Conservation (phyloP, 345 rosid species). For the Adansonia digitata region DNA sequence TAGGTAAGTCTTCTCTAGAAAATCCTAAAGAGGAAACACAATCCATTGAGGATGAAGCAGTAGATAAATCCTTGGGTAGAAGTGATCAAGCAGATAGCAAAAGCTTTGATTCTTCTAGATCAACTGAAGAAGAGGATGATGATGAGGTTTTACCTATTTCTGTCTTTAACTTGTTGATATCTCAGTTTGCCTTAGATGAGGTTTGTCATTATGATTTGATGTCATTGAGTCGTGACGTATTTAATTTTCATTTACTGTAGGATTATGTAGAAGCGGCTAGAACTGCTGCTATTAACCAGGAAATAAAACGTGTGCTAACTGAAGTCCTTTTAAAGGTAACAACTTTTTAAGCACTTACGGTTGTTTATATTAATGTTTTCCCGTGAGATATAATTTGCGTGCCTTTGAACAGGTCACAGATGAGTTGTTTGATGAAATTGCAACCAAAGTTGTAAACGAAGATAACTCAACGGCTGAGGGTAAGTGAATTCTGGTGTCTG, state of each 20-base stretch:
- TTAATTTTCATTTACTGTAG: constrained; percentile 39
- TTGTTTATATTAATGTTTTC: constrained; percentile 20
- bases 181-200: constrained; percentile 8
- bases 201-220: constrained; percentile 9
- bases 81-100: constrained; percentile 54
- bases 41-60: constrained; percentile 54
- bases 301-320: constrained; percentile 86
- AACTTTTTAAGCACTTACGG: constrained; percentile 18
- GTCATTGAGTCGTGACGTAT: neutral
- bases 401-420: constrained; percentile 74
- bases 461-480: constrained; percentile 60
- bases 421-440: constrained; percentile 94
- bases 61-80: constrained; percentile 43
- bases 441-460: constrained; percentile 77
- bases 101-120: constrained; percentile 69
- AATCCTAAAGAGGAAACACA: constrained; percentile 50
- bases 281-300: constrained; percentile 72
- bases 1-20: constrained; percentile 58
- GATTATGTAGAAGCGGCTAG: constrained; percentile 63
- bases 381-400: constrained; percentile 14
- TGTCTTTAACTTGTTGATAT: constrained; percentile 8
- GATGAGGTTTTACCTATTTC: constrained; percentile 57
- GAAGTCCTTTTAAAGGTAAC: constrained; percentile 92
- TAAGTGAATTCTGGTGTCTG: constrained; percentile 22
- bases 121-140: constrained; percentile 79